A percentile compares a stretch with the other conserved stretches of the same genome.
Evolutionary conservation across 305 asterid genomes (phyloP).

Genomic region (Rubia peregrina): DNA sequence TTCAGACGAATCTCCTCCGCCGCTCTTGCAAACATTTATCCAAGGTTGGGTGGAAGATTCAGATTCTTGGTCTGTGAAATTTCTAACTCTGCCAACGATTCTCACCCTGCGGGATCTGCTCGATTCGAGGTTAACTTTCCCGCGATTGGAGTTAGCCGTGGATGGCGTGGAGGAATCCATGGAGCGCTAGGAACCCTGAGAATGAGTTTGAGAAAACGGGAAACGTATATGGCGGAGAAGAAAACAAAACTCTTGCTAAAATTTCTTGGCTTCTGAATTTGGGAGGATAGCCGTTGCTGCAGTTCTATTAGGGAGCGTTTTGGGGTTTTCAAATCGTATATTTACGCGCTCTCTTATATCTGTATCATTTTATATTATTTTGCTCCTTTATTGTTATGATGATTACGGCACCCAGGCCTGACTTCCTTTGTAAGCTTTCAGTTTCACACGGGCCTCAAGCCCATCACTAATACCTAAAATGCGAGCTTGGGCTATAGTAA

Average conservation of each 20-base stretch:
- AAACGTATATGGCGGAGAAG: neutral
- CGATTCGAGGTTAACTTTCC: neutral
- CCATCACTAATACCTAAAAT: neutral
- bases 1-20: constrained; percentile 25
- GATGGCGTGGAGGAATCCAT: constrained; percentile 15
- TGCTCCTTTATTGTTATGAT: neutral
- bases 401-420: neutral
- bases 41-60: constrained; percentile 30
- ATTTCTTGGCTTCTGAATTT: neutral
- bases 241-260: neutral
- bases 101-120: constrained; percentile 36
- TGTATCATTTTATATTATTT: neutral
- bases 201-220: neutral
- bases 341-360: neutral
- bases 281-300: neutral
- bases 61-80: constrained; percentile 35
- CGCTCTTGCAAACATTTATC: constrained; percentile 35
- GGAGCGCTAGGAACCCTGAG: neutral
- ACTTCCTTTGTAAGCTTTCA: neutral
- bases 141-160: constrained; percentile 14
- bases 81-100: constrained; percentile 54
- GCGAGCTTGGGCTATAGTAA: neutral
- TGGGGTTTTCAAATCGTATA: neutral
- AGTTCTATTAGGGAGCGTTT: neutral
- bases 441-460: neutral